Evolutionary conservation across 129 eudicot species (phyloP).

Genomic region (Lactuca sativa): DNA sequence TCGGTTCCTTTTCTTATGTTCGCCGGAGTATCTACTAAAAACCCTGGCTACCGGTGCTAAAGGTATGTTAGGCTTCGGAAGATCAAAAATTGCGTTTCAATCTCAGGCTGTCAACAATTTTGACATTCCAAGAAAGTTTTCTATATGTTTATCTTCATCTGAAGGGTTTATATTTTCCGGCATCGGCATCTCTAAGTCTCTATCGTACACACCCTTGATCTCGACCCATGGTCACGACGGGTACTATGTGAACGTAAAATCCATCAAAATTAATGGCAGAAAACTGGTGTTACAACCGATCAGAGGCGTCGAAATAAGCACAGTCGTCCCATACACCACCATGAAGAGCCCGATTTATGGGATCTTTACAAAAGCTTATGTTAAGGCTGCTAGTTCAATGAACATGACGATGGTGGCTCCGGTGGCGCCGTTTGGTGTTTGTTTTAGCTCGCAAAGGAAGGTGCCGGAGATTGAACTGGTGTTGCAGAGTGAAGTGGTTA

Average conservation of each 20-base stretch:
- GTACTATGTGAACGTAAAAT: slow-evolving; percentile 45
- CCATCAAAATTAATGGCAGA: slow-evolving; percentile 51
- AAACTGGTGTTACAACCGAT: slow-evolving; percentile 21
- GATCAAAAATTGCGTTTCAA: slow-evolving; percentile 48
- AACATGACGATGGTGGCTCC: slow-evolving; percentile 50
- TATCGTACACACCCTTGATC: slow-evolving; percentile 62
- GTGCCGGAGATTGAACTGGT: slow-evolving; percentile 66
- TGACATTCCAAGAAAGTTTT: slow-evolving; percentile 54
- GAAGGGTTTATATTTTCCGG: slow-evolving; percentile 53
- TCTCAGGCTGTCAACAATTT: slow-evolving; percentile 44
- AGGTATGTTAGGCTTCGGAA: slow-evolving; percentile 78
- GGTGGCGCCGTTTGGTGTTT: slow-evolving; percentile 57
- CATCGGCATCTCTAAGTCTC: slow-evolving; percentile 34
- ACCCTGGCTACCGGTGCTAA: slow-evolving; percentile 51
- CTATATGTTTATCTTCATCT: slow-evolving; percentile 58
- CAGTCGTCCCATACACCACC: slow-evolving; percentile 56
- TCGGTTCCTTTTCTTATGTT: slow-evolving; percentile 49
- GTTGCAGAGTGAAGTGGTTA: slow-evolving; percentile 77
- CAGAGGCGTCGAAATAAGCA: slow-evolving; percentile 49
- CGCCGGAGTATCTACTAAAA: slow-evolving; percentile 36
- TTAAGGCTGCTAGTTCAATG: slow-evolving; percentile 35
- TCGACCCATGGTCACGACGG: slow-evolving; percentile 18
- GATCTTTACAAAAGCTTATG: slow-evolving; percentile 37
- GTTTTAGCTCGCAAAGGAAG: slow-evolving; percentile 39
- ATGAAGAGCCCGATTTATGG: slow-evolving; percentile 46